Conservation (phyloP, 2,329 filamentous ascomycete genomes). For the Diaporthe helianthi region DNA sequence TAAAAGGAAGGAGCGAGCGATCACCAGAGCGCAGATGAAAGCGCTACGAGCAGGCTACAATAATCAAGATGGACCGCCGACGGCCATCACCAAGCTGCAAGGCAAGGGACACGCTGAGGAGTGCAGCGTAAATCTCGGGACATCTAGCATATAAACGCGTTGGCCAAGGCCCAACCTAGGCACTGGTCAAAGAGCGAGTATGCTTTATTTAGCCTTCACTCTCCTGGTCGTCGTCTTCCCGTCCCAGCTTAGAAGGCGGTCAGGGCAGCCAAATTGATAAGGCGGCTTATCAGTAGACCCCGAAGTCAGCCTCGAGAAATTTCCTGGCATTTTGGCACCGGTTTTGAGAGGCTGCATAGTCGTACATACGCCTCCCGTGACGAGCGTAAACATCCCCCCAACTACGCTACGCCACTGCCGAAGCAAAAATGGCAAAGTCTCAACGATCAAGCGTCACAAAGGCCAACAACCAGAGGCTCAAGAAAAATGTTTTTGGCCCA, state of each 20-base stretch:
- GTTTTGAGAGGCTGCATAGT: not conserved
- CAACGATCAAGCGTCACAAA: conserved; percentile 81
- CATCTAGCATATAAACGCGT: not conserved
- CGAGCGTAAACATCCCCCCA: not conserved
- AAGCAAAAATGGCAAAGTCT: conserved; percentile 79
- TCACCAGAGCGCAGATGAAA: conserved; percentile 18
- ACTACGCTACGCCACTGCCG: not conserved
- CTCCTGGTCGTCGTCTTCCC: not conserved
- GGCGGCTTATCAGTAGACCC: conserved; percentile 5
- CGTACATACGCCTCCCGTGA: not conserved
- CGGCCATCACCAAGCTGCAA: conserved; percentile 21
- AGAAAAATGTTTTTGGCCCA: conserved; percentile 83
- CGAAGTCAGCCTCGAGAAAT: conserved; percentile 2
- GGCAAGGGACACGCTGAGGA: not conserved
- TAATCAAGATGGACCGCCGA: not conserved
- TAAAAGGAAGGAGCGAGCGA: conserved; percentile 19
- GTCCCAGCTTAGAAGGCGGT: conserved; percentile 20
- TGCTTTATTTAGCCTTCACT: not conserved
- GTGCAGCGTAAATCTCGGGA: not conserved
- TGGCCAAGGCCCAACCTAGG: not conserved
- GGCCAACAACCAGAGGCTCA: conserved; percentile 81
- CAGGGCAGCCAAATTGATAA: conserved; percentile 24
- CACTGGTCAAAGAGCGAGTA: not conserved
- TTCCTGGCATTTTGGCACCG: conserved; percentile 15
- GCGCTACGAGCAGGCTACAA: conserved; percentile 18